Evolutionary conservation across 495 filamentous ascomycete genomes (phyloP).

Genomic region (Diplogelasinospora grovesii): DNA sequence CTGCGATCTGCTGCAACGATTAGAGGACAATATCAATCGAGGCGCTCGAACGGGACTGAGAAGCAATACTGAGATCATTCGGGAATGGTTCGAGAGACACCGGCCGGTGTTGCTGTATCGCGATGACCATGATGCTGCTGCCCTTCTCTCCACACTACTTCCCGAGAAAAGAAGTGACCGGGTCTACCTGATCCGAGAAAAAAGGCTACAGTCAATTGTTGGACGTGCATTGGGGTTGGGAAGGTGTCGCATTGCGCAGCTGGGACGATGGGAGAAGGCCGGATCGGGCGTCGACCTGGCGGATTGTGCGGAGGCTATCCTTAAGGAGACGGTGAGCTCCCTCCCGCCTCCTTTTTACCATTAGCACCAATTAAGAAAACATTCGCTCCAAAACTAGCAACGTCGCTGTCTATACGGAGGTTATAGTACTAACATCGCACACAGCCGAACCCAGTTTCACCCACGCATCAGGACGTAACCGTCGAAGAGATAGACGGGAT

Average conservation of each 20-base stretch:
- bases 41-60: constrained; percentile 3
- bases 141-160: constrained; percentile 65
- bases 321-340: constrained; percentile 55
- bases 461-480: constrained; percentile 42
- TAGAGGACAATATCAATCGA: constrained; percentile 36
- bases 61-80: constrained; percentile 24
- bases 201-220: constrained; percentile 54
- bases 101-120: constrained; percentile 40
- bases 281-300: constrained; percentile 58
- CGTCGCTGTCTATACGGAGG: too few species aligned
- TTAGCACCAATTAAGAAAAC: too few species aligned
- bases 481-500: constrained; percentile 69
- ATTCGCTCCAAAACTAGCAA: too few species aligned
- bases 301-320: constrained; percentile 59
- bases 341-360: not conserved
- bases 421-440: too few species aligned
- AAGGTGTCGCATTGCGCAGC: constrained; percentile 47
- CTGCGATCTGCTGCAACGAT: constrained; percentile 53
- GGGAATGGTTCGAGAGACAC: constrained; percentile 58
- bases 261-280: constrained; percentile 53
- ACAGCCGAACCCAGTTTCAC: constrained; percentile 32
- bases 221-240: constrained; percentile 58
- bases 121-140: constrained; percentile 45
- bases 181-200: constrained; percentile 60
- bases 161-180: constrained; percentile 70